Conservation (phyloP, 495 filamentous ascomycete species). For the Aspergillus panamensis region DNA sequence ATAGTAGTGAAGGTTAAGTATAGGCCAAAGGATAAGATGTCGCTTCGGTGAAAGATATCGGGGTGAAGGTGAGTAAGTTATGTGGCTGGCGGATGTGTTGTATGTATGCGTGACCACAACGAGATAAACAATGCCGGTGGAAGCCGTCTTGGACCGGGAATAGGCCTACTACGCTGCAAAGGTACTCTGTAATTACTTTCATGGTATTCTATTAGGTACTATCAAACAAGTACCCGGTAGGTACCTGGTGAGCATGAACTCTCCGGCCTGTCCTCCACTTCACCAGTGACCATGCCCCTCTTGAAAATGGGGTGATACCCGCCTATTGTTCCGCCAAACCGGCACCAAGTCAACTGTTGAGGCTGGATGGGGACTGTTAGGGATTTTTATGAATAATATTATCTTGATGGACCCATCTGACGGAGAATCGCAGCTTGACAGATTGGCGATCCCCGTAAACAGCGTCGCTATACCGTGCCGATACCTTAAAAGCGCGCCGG, state of each 20-base stretch:
- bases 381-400: conserved; percentile 11
- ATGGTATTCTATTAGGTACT: conserved; percentile 7
- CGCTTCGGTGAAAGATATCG: background rate
- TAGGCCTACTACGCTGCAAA: background rate
- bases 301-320: background rate
- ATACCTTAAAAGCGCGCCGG: conserved; percentile 13
- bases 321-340: background rate
- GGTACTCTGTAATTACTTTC: background rate
- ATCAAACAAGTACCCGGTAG: conserved; percentile 1
- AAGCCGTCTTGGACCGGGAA: conserved; percentile 21
- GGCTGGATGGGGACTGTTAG: background rate
- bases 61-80: background rate
- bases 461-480: background rate
- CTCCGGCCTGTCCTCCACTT: background rate
- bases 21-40: conserved; percentile 1
- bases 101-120: background rate
- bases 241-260: background rate
- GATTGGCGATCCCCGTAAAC: background rate
- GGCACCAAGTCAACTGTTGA: background rate
- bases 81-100: background rate
- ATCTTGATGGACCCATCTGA: background rate
- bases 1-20: conserved; percentile 4
- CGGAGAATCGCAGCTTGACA: background rate
- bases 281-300: background rate
- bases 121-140: conserved; percentile 17